A percentile compares a stretch with the other conserved stretches of the same genome.
phyloP scores from a whole-genome alignment of 2,329 filamentous ascomycete genomes.

The Aureobasidium melanogenum region DNA sequence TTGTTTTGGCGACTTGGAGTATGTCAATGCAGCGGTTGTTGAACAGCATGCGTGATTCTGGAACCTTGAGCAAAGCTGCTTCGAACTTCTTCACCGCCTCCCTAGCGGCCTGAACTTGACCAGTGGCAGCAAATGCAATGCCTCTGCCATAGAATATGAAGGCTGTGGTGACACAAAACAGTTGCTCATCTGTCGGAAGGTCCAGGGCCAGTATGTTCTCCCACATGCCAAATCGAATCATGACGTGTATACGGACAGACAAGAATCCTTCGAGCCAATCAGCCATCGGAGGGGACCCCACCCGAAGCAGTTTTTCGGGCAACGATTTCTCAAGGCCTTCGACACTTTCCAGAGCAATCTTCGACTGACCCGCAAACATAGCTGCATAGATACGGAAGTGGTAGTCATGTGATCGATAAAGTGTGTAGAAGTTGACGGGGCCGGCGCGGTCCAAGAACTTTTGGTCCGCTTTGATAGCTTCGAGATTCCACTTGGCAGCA shows the following conservation, averaged over 20 bases:
- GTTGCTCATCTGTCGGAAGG: conserved; percentile 47
- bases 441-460: conserved; percentile 53
- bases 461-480: conserved; percentile 59
- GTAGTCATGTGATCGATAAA: conserved; percentile 66
- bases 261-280: conserved; percentile 69
- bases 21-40: conserved; percentile 59
- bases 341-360: conserved; percentile 53
- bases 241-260: conserved; percentile 57
- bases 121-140: conserved; percentile 54
- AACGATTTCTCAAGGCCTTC: conserved; percentile 52
- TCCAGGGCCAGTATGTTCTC: conserved; percentile 50
- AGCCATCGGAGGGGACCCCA: conserved; percentile 55
- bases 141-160: conserved; percentile 60
- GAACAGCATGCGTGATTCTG: conserved; percentile 54
- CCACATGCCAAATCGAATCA: conserved; percentile 68
- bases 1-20: conserved; percentile 48
- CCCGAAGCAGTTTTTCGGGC: conserved; percentile 53
- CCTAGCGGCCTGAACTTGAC: conserved; percentile 45
- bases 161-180: conserved; percentile 64
- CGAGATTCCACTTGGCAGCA: conserved; percentile 58
- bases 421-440: conserved; percentile 62
- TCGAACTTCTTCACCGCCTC: conserved; percentile 39
- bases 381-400: conserved; percentile 70
- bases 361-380: conserved; percentile 63
- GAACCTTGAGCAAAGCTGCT: conserved; percentile 44